Base-by-base conservation (phyloP, 306 rosid species). In the Macrotyloma uniflorum region DNA sequence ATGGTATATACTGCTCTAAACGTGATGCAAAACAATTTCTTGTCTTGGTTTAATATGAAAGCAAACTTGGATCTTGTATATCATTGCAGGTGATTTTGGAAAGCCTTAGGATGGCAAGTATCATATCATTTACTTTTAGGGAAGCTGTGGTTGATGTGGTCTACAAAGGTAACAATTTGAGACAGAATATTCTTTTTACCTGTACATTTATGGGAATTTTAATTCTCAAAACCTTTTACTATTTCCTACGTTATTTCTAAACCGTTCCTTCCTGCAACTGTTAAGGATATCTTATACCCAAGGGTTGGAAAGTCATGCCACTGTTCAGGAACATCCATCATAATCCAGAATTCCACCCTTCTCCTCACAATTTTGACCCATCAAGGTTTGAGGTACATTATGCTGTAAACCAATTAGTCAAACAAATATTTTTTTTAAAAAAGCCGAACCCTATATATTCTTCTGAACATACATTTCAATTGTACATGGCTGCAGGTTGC, bases 241-340 rank as follows among this genome's bases (percentile, higher is more conserved):
- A 61, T 50, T 67, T 72, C n/a, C 26, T 58, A 16, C 62, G 10
- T 64, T 65, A 22, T 75, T 72, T 70, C 68, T 67, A 63, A 26
- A 68, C 26, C 69, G 70, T 74, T 82, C 7, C 65, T 40, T 62
- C 0, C 26, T 36, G 58, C 16, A 35, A 64, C 47, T 55, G 54
- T 86, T 49, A 61, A 94, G 97, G 98, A 49, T 94, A 85, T 85
- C 85, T 91, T 38, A 94, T 94, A 59, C 98, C 98, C 46, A 94
- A 94, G 85, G 98, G 98, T 43, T 94, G 98, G 98, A 94, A 94
- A 79, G 98, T 90, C n/a, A 86, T 94, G 98, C 98, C 98, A 76
- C 83, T 94, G 53, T 94, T 94, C 75, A 83, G 98, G 87, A 92
- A 85, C 80, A 92, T 94, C 88, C 98, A 94, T 84, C 96, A 94